Base-by-base conservation (phyloP, 768 basidiomycete genomes). In the Roridomyces roridus region DNA sequence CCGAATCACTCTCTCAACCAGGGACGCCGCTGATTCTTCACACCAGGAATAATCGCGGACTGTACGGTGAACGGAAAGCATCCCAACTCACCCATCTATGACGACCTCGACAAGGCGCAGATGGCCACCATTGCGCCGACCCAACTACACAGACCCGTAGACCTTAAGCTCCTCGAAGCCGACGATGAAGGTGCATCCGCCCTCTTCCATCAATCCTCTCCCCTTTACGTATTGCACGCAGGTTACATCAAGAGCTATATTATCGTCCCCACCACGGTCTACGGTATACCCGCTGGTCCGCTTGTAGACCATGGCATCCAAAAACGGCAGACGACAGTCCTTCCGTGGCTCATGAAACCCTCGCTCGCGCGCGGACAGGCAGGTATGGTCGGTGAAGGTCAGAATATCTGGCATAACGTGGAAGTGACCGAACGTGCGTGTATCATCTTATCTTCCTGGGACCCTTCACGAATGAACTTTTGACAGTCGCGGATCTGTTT, bases 111-210 rank as follows among this genome's bases (percentile, higher is more conserved):
- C 35, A 28, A 56, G 7, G 57, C 55, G 14, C 59, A 66, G 25
- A 50, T 77, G 18, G 66, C 70, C 41, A 60, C 66, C 0, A 68
- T 77, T 15, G 34, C 64, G 2, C 59, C 65, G n/a, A 65, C 60
- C 0, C 68, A 72, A 25, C 46, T 62, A 15, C 76, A 77, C 42
- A 66, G 75, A 8, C 60, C 70, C 31, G 73, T 74, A 18, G 76
- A 77, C 46, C 46, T 60, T 2, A 50, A 62, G n/a, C 35, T 77
- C 15, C 46, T 75, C n/a, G 55, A 59, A 0, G 75, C 75, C 20
- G 73, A 76, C 36, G 67, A 65, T 35, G 59, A 72, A 61, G 72
- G 74, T 67, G 51, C 60, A 57, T 58, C 6, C 28, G 12, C 21
- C 12, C 14, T 21, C 10, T 20, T 14, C 8, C 29, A 6, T 7